These are phyloP conservation scores for Rhynchosporium agropyri DNA, from an alignment of 2,329 filamentous ascomycete species.

Conservation along the genomic window DNA sequence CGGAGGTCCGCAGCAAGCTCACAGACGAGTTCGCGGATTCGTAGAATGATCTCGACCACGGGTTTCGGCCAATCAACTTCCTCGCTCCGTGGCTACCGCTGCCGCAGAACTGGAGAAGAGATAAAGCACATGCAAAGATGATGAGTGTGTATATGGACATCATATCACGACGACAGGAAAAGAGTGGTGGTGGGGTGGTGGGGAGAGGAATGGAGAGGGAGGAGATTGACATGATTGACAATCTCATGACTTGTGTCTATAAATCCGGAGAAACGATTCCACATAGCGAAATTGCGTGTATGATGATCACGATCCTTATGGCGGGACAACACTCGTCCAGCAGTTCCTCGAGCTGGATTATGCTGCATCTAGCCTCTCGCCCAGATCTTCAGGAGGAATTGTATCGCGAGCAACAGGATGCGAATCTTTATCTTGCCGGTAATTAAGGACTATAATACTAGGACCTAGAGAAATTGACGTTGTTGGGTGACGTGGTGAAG, in stretches of 20 bases:
- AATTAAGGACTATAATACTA: conserved; percentile 63
- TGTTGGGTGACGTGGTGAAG: conserved; percentile 82
- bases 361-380: conserved; percentile 74
- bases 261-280: conserved; percentile 76
- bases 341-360: conserved; percentile 79
- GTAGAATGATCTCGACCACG: conserved; percentile 85
- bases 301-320: conserved; percentile 94
- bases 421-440: conserved; percentile 43
- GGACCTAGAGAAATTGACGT: conserved; percentile 68
- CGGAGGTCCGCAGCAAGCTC: conserved; percentile 76
- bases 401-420: conserved; percentile 71
- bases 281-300: conserved; percentile 82
- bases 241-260: conserved; percentile 51
- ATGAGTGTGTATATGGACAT: conserved; percentile 79
- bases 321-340: conserved; percentile 86
- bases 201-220: conserved; percentile 75
- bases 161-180: conserved; percentile 65
- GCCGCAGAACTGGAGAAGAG: conserved; percentile 78
- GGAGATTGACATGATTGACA: conserved; percentile 71
- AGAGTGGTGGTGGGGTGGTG: conserved; percentile 50
- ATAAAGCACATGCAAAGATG: conserved; percentile 77
- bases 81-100: conserved; percentile 82
- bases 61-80: conserved; percentile 85
- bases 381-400: conserved; percentile 78
- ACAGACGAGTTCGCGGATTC: conserved; percentile 76